Base-by-base conservation (phyloP, 2,329 filamentous ascomycete genomes). In the Balansia obtecta region DNA sequence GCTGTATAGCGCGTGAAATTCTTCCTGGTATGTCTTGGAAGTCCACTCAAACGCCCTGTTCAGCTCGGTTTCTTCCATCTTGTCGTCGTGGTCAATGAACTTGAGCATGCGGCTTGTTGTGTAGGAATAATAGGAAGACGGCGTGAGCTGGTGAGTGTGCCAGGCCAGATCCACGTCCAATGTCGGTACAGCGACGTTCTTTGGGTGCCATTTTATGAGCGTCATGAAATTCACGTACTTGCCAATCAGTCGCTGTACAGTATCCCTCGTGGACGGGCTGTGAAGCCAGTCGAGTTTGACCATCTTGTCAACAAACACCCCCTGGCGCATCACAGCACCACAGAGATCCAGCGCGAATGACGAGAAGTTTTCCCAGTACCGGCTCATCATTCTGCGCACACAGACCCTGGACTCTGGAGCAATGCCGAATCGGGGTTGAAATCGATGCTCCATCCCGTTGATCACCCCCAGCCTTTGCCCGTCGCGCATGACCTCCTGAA, bases 81-180 rank as follows among this genome's bases (percentile, higher is more conserved):
- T 91, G 70, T 94, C 88, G 63, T 93, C 84, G 60, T 94, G 88
- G 60, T 90, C 82, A 56, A 91, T 76, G 60, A 88, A 87, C 46
- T 74, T 78, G 1, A 52, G 53, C 0, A 73, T 74, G 20, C 63
- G 62, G 0, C 47, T 50, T 1, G 73, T 61, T 1, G 77, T 83
- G 61, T 77, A 83, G 2, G 61, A 52, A 57, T 79, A 83, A 66
- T 93, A 93, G 3, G 68, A 60, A 2, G 62, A 59, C 0, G 86
- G 83, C 9, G 70, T 76, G 3, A 91, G 76, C 61, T 91, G 85
- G 58, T 91, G 86, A 0, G 86, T 91, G 61, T 94, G 88, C 85
- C 85, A 89, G 0, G 78, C 84, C 0, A 89, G 69, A 60, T 89
- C 85, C 5, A 89, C 73, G 55, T 89, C 86, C 0, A 88, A 70